phyloP scores from a whole-genome alignment of 208 protist genomes.

The Trypanosoma melophagium region DNA sequence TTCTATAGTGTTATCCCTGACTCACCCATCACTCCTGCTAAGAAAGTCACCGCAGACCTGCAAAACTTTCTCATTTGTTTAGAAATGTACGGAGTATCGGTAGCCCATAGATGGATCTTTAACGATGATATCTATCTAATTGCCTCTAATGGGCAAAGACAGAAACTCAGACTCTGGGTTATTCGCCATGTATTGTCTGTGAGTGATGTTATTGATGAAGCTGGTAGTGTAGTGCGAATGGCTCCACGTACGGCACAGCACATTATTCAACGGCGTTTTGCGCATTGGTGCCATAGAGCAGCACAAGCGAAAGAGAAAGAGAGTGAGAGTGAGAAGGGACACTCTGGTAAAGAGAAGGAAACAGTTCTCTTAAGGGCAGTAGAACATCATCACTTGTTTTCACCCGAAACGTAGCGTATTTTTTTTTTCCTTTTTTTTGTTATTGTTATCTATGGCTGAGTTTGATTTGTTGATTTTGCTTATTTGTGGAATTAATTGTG shows the following conservation, averaged over 20 bases:
- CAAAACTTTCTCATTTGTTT: constrained; percentile 53
- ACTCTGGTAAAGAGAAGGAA: constrained; percentile 12
- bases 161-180: constrained; percentile 8
- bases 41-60: constrained; percentile 27
- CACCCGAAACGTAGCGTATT: no score
- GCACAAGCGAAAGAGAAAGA: background rate
- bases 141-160: constrained; percentile 4
- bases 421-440: no score
- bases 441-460: no score
- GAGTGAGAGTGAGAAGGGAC: constrained; percentile 5
- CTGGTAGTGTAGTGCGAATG: constrained; percentile 17
- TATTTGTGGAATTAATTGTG: no score
- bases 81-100: constrained; percentile 43
- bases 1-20: constrained; percentile 27
- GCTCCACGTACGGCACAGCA: constrained; percentile 9
- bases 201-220: constrained; percentile 21
- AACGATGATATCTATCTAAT: constrained; percentile 30
- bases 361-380: background rate
- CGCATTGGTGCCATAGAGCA: background rate
- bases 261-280: constrained; percentile 5
- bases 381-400: no score
- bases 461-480: no score
- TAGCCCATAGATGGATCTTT: constrained; percentile 37
- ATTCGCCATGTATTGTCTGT: constrained; percentile 21
- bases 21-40: constrained; percentile 9